Conservation (phyloP, 768 basidiomycete genomes). For the Trametes villosa region DNA sequence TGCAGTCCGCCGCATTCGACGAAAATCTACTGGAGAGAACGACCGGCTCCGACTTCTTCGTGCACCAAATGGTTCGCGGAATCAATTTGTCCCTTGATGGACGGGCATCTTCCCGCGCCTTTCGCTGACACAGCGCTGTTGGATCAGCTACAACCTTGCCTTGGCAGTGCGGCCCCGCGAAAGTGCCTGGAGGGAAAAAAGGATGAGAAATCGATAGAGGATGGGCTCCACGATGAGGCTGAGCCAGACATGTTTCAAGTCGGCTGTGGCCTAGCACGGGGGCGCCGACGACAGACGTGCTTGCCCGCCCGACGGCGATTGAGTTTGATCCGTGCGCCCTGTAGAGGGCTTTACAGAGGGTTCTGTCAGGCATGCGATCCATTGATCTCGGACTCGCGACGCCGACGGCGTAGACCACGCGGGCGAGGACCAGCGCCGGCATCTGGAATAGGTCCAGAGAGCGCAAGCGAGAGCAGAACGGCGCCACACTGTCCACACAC, state of each 20-base stretch:
- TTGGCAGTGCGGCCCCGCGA: not conserved
- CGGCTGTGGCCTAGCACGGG: not conserved
- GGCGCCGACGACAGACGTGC: not conserved
- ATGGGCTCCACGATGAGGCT: too few species aligned
- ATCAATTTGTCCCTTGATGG: constrained; percentile 14
- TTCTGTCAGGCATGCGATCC: constrained; percentile 13
- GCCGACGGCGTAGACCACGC: not conserved
- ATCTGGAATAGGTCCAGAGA: not conserved
- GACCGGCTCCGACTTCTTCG: constrained; percentile 20
- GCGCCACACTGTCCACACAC: not conserved
- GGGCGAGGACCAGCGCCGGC: not conserved
- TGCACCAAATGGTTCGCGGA: constrained; percentile 24
- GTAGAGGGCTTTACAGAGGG: not conserved
- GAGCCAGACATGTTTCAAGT: not conserved
- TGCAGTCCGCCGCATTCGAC: constrained; percentile 2
- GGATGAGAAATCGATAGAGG: not conserved
- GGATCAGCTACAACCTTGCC: constrained; percentile 2
- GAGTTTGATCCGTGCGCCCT: constrained; percentile 13
- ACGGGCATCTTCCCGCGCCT: constrained; percentile 16
- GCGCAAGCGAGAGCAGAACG: not conserved
- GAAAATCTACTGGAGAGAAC: constrained; percentile 10
- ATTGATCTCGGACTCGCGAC: constrained; percentile 15
- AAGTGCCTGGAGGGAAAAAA: not conserved
- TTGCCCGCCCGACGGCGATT: not conserved
- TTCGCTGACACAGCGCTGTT: constrained; percentile 13